Conservation (phyloP, 2,329 filamentous ascomycete genomes). For the Tolypocladium cylindrosporum region DNA sequence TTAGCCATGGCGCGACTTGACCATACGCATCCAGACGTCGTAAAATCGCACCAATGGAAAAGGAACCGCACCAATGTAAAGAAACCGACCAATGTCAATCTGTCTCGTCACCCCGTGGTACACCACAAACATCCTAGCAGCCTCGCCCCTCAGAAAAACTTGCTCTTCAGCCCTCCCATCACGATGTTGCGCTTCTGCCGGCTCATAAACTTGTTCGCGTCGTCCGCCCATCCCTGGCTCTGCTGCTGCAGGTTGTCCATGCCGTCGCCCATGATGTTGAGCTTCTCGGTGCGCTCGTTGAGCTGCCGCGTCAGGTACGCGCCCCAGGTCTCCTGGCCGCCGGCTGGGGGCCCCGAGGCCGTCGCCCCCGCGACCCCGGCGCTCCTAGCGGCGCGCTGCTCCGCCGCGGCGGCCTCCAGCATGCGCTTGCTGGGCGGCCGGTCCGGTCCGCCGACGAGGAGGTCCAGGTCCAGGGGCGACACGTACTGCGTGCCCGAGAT, state of each 20-base stretch:
- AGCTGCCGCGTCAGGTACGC: slow-evolving; percentile 80
- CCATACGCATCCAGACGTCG: no score
- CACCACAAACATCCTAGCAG: background rate
- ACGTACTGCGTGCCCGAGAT: slow-evolving; percentile 90
- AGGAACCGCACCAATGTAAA: background rate
- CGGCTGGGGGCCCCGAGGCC: slow-evolving; percentile 17
- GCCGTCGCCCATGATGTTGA: slow-evolving; percentile 72
- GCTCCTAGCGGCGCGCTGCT: slow-evolving; percentile 50
- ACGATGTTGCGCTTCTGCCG: slow-evolving; percentile 83
- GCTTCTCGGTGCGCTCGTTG: slow-evolving; percentile 80
- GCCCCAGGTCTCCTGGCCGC: slow-evolving; percentile 54
- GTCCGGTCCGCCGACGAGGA: slow-evolving; percentile 81
- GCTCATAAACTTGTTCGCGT: slow-evolving; percentile 76
- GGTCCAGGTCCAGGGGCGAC: slow-evolving; percentile 75
- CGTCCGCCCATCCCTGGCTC: slow-evolving; percentile 75
- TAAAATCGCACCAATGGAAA: background rate
- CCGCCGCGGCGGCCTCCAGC: slow-evolving; percentile 67
- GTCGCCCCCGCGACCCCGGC: slow-evolving; percentile 16
- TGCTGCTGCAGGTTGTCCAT: slow-evolving; percentile 77
- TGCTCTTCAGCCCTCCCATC: slow-evolving; percentile 56
- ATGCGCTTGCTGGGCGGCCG: slow-evolving; percentile 83
- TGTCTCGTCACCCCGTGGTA: background rate
- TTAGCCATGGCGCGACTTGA: no score
- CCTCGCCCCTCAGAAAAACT: slow-evolving; percentile 31
- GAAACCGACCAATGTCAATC: no score